phyloP scores from a whole-genome alignment of 306 rosid species.

The Prunus dulcis region DNA sequence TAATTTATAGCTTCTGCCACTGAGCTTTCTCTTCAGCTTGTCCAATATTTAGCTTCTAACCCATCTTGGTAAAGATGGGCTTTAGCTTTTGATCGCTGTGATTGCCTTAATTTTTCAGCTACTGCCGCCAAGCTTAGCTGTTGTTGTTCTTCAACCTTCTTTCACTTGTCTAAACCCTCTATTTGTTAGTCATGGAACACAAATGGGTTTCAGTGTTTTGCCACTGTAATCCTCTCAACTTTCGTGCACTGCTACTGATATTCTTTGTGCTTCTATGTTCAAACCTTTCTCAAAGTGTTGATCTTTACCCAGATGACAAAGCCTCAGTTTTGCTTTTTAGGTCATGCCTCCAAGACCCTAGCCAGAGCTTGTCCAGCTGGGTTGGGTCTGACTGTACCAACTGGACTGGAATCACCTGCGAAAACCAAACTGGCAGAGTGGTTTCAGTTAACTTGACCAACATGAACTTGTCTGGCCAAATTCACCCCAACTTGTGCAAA shows the following conservation, averaged over 20 bases:
- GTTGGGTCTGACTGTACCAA: constrained; percentile 65
- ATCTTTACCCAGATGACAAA: constrained; percentile 64
- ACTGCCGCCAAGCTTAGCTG: constrained; percentile 18
- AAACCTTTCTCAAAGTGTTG: constrained; percentile 43
- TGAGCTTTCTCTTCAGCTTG: constrained; percentile 8
- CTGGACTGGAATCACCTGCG: constrained; percentile 81
- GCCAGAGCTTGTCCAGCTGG: constrained; percentile 70
- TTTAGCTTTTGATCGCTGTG: constrained; percentile 8
- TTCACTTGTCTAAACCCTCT: neutral
- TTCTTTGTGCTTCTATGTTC: constrained; percentile 36
- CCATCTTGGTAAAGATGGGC: constrained; percentile 22
- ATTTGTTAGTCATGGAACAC: constrained; percentile 33
- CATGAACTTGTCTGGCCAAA: constrained; percentile 74
- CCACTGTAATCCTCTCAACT: constrained; percentile 21
- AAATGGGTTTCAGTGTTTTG: constrained; percentile 28
- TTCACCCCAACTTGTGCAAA: constrained; percentile 56
- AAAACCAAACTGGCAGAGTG: constrained; percentile 66
- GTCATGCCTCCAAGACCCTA: constrained; percentile 58
- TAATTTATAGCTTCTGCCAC: neutral
- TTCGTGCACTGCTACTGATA: constrained; percentile 31
- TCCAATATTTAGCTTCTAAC: constrained; percentile 12
- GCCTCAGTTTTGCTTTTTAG: constrained; percentile 50
- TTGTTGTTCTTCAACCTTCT: neutral
- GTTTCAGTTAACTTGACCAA: constrained; percentile 54
- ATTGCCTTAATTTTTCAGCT: constrained; percentile 12